These are phyloP conservation scores for Xylaria nigripes DNA, from an alignment of 495 filamentous ascomycete genomes.

Conservation along the genomic window DNA sequence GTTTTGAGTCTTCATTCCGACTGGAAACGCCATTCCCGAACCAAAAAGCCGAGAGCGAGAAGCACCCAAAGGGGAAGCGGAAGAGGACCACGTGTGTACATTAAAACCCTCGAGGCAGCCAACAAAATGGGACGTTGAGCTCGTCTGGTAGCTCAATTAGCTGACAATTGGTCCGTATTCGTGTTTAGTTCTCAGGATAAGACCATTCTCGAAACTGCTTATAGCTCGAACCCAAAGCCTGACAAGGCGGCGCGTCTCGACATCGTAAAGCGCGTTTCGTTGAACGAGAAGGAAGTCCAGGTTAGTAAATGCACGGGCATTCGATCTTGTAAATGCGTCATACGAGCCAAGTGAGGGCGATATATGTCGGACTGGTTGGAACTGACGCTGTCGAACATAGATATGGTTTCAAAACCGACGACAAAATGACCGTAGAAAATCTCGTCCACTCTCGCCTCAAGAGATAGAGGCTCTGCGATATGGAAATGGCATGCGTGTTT, in stretches of 20 bases:
- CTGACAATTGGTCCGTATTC: conserved; percentile 7
- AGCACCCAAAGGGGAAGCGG: conserved; percentile 45
- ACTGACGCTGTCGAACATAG: conserved; percentile 39
- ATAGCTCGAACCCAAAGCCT: conserved; percentile 77
- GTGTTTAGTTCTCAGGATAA: conserved; percentile 72
- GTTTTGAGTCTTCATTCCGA: conserved; percentile 26
- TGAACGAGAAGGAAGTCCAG: conserved; percentile 97
- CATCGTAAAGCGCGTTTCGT: conserved; percentile 73
- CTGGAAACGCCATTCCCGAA: conserved; percentile 23
- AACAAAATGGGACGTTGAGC: neutral
- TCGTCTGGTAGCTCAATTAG: conserved; percentile 3
- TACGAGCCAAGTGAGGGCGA: neutral
- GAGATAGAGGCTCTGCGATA: conserved; percentile 59
- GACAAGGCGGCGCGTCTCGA: conserved; percentile 81
- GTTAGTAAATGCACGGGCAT: conserved; percentile 44
- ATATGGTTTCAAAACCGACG: conserved; percentile 99
- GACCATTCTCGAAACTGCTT: conserved; percentile 81
- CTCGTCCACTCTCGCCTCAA: conserved; percentile 74
- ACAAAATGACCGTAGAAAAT: conserved; percentile 87
- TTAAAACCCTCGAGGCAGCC: neutral
- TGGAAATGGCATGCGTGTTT: conserved; percentile 45
- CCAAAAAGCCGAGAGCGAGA: conserved; percentile 23
- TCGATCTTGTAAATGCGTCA: neutral
- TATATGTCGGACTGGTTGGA: neutral
- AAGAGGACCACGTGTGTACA: conserved; percentile 47